phyloP scores from a whole-genome alignment of 164 flowering plant genomes.

The Vitis cinerea region DNA sequence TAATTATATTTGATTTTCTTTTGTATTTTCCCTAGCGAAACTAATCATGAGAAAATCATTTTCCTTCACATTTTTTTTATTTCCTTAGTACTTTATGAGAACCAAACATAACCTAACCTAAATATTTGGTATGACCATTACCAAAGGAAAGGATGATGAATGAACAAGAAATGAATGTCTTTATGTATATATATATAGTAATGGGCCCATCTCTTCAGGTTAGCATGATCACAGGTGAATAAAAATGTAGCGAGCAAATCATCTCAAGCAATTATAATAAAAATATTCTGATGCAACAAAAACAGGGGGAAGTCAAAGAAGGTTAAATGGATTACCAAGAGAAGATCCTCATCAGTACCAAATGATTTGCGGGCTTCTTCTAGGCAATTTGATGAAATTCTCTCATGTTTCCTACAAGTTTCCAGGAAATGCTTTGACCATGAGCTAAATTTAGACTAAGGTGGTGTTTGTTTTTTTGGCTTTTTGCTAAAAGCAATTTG shows the following conservation, averaged over 20 bases:
- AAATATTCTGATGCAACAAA: not conserved
- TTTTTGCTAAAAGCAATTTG: too few species aligned
- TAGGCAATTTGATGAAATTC: conserved; percentile 60
- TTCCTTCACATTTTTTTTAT: too few species aligned
- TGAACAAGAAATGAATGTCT: too few species aligned
- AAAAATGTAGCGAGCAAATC: conserved; percentile 1
- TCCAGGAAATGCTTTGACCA: not conserved
- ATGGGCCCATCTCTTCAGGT: not conserved
- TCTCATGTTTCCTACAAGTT: conserved; percentile 58
- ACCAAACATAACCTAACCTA: too few species aligned
- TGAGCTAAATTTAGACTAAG: not conserved
- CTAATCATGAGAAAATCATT: too few species aligned
- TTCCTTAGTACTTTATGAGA: too few species aligned
- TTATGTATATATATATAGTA: not conserved
- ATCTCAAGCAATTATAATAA: not conserved
- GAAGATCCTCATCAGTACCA: conserved; percentile 98
- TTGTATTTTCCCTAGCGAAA: too few species aligned
- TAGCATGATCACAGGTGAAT: not conserved
- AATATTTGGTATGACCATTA: too few species aligned
- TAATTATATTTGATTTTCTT: too few species aligned
- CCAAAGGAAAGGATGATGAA: too few species aligned
- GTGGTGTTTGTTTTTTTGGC: not conserved
- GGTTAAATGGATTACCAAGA: conserved; percentile 52
- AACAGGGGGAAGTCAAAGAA: not conserved
- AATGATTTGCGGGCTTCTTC: conserved; percentile 92